Evolutionary conservation across 1,284 basidiomycete genomes (phyloP), one percentile per base, ranked within the genome.

Genomic region (Farysia itapuensis): DNA sequence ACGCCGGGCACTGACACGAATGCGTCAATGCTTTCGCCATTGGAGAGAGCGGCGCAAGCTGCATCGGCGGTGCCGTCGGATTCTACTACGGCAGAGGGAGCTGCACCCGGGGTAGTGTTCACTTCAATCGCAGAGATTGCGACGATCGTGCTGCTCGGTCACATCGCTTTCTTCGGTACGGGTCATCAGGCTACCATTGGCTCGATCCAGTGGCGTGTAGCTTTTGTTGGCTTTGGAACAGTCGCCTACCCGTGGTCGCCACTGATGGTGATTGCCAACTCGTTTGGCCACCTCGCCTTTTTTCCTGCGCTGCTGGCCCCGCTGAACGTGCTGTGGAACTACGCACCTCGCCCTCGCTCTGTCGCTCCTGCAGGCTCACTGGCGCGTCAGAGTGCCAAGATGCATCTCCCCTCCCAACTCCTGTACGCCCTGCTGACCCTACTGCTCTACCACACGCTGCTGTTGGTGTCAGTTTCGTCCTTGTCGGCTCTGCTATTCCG

Each of bases 141-240:
- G 3, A 48, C 46, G 0, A n/a, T 72, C 7, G 44, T 42, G n/a
- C 54, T 75, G 9, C 31, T 72, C 3, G 49, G 48, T 15, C 51
- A 52, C 39, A 81, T 89, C 43, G 78, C 83, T 7, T 97, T 94
- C 82, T 90, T 89, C 75, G 80, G 83, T 0, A 95, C 93, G 0
- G 94, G 94, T 1, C 94, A 98, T 73, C 92, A 97, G 78, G 83
- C 91, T 0, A 87, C 87, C 0, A 82, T 98, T 31, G 83, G 90
- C 1, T 86, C 89, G 7, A 86, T 99, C 43, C 93, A 98, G 71
- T 99, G 95, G 95, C 94, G 96, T 75, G 79, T 86, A 0, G 93
- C 89, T 0, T 98, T 97, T 77, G 76, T 84, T 63, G 70, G 70
- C 33, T 54, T 77, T 82, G 77, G 84, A 0, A 84, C 80, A 0